Conservation (phyloP, 352 stramenopile species). For the Phytophthora brassicae region DNA sequence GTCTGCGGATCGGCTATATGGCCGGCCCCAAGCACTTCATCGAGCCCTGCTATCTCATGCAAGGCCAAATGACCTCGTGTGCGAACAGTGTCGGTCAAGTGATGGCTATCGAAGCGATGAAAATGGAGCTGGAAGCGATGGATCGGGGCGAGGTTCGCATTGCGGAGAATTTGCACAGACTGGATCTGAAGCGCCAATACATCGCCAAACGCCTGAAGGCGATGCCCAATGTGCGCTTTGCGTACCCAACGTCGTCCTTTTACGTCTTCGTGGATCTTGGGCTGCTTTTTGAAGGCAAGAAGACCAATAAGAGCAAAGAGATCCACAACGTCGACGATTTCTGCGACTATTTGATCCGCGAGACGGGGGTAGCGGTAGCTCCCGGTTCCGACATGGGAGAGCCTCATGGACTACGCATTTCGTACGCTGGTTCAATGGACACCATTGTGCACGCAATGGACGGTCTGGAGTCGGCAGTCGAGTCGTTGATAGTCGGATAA, state of each 20-base stretch:
- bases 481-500: conserved; percentile 7
- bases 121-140: conserved; percentile 65
- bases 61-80: conserved; percentile 96
- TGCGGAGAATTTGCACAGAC: conserved; percentile 33
- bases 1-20: conserved; percentile 92
- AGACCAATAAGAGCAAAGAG: conserved; percentile 27
- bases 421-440: conserved; percentile 94
- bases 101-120: conserved; percentile 87
- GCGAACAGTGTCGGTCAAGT: conserved; percentile 91
- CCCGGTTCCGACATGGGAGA: conserved; percentile 96
- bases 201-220: conserved; percentile 74
- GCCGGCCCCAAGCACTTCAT: conserved; percentile 75
- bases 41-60: conserved; percentile 86
- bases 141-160: conserved; percentile 45
- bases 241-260: conserved; percentile 92
- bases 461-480: conserved; percentile 53
- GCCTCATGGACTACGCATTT: conserved; percentile 91
- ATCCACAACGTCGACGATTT: conserved; percentile 64
- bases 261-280: conserved; percentile 95
- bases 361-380: conserved; percentile 91
- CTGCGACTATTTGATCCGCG: conserved; percentile 92
- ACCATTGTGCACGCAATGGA: conserved; percentile 67
- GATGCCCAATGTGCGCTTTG: conserved; percentile 83
- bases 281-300: conserved; percentile 61
- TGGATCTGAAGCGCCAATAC: conserved; percentile 89